phyloP scores from a whole-genome alignment of 306 rosid genomes.

The Fagus sylvatica region DNA sequence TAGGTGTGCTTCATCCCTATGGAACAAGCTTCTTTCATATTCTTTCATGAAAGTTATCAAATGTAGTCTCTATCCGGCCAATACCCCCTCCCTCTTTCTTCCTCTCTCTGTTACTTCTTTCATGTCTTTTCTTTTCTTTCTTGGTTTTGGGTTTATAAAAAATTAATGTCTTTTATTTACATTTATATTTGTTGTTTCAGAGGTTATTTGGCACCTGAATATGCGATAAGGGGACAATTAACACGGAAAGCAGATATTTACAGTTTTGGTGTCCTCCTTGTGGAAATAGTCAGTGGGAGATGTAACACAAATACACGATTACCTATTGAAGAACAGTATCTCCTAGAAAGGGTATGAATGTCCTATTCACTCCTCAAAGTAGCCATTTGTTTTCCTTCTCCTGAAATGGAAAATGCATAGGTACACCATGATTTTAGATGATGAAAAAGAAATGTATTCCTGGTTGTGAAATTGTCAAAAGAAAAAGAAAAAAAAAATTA shows the following conservation, averaged over 20 bases:
- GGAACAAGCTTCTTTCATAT: not conserved
- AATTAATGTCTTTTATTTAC: slow-evolving; percentile 11
- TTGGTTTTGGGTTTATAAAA: not conserved
- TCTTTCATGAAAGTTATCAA: not conserved
- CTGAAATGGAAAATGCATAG: not conserved
- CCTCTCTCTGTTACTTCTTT: not conserved
- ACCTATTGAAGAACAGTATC: slow-evolving; percentile 70
- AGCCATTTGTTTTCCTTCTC: not conserved
- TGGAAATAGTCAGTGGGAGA: slow-evolving; percentile 88
- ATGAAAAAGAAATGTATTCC: not conserved
- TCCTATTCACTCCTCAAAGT: slow-evolving; percentile 15
- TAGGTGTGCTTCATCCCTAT: not conserved
- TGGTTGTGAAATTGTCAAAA: not conserved
- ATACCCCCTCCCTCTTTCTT: not conserved
- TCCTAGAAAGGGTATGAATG: slow-evolving; percentile 79
- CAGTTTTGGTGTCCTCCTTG: slow-evolving; percentile 87
- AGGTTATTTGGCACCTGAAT: slow-evolving; percentile 98
- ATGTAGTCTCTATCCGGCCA: not conserved
- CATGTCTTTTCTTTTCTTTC: not conserved
- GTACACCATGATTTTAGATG: not conserved
- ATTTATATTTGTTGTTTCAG: slow-evolving; percentile 43
- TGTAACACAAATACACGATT: slow-evolving; percentile 69
- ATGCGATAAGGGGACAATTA: slow-evolving; percentile 80
- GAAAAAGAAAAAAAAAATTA: not conserved
- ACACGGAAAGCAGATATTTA: slow-evolving; percentile 87